Evolutionary conservation across 2,329 filamentous ascomycete species (phyloP).

Genomic region (Fusarium subtropicale): DNA sequence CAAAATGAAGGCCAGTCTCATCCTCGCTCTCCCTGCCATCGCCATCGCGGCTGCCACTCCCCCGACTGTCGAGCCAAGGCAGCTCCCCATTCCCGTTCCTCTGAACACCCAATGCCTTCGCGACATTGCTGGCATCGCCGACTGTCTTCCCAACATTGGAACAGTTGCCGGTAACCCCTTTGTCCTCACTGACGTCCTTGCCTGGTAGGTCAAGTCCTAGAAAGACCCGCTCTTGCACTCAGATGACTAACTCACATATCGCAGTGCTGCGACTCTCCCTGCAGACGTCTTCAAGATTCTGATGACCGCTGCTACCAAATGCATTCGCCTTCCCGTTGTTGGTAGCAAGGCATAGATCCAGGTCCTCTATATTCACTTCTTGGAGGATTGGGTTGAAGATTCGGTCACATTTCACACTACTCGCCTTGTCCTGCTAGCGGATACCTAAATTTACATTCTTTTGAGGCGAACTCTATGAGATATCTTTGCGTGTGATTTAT

Average conservation of each 20-base stretch:
- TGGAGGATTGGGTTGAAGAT: not conserved
- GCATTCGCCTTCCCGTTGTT: not conserved
- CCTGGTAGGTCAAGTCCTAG: not conserved
- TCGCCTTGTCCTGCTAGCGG: conserved; percentile 6
- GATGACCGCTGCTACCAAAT: accelerated
- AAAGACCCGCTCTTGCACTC: accelerated
- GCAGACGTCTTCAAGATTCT: accelerated
- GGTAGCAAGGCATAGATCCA: not conserved
- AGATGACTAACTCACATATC: not conserved
- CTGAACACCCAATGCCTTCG: accelerated
- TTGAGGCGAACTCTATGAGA: not conserved
- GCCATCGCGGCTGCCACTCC: conserved; percentile 24
- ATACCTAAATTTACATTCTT: not conserved
- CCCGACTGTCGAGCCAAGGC: conserved; percentile 5
- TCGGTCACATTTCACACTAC: not conserved
- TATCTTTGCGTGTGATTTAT: not conserved
- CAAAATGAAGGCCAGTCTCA: conserved; percentile 20
- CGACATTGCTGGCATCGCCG: accelerated
- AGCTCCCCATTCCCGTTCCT: not conserved
- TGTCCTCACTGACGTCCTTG: no score
- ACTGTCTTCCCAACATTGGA: not conserved
- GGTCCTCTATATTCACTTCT: not conserved
- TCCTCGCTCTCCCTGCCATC: conserved; percentile 18
- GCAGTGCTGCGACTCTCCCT: accelerated
- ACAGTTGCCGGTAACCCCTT: not conserved